phyloP scores from a whole-genome alignment of 2,329 filamentous ascomycete species.

The Leptoxyphium fumago region DNA sequence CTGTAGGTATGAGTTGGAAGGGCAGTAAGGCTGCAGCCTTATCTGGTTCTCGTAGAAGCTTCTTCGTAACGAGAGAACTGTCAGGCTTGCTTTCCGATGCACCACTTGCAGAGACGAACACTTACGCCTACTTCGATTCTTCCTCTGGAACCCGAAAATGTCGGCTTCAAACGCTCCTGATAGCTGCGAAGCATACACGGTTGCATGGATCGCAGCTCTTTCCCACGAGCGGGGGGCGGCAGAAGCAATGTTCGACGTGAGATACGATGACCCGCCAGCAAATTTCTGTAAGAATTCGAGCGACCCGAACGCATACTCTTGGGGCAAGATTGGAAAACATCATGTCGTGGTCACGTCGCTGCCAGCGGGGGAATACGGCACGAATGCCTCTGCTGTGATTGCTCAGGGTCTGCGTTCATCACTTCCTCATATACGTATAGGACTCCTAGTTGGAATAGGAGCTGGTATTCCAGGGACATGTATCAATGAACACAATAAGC shows the following conservation, averaged over 20 bases:
- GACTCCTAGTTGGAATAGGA: constrained; percentile 3
- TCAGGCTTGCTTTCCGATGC: background rate
- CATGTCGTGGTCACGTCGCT: background rate
- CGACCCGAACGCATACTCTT: background rate
- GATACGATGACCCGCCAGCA: background rate
- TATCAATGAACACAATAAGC: background rate
- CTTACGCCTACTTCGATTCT: background rate
- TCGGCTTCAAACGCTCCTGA: background rate
- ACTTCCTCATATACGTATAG: constrained; percentile 4
- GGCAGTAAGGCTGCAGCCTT: background rate
- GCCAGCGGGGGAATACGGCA: background rate
- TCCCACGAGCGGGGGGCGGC: background rate
- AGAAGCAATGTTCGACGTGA: background rate
- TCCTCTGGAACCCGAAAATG: background rate
- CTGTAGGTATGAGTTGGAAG: background rate
- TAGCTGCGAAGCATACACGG: background rate
- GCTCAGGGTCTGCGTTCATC: constrained; percentile 3
- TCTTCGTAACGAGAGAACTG: background rate
- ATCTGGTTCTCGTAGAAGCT: background rate
- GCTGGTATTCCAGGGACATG: constrained; percentile 1
- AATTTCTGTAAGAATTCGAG: background rate
- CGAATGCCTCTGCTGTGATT: constrained; percentile 1
- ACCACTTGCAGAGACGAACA: background rate
- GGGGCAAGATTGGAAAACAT: constrained; percentile 1
- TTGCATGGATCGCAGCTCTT: background rate